phyloP scores from a whole-genome alignment of 805 yeast genomes.

The Saturnispora besseyi region DNA sequence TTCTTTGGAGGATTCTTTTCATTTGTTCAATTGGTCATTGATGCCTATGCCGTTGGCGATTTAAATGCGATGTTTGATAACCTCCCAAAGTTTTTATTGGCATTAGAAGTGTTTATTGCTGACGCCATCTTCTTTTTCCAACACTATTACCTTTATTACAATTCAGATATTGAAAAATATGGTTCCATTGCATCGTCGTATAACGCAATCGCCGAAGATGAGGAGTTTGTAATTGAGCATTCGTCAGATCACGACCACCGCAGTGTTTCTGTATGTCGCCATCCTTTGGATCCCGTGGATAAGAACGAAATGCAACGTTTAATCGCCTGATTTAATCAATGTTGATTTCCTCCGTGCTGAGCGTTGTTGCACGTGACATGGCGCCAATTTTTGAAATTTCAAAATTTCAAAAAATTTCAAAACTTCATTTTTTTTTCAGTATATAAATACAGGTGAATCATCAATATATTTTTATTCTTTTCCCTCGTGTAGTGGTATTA shows the following conservation, averaged over 20 bases:
- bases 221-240: conserved; percentile 25
- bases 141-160: conserved; percentile 26
- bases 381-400: not conserved
- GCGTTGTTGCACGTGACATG: not conserved
- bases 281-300: conserved; percentile 15
- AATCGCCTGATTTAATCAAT: conserved; percentile 10
- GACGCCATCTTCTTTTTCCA: conserved; percentile 26
- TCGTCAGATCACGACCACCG: conserved; percentile 27
- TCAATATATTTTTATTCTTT: too few species aligned
- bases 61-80: conserved; percentile 22
- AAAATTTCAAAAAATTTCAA: not conserved
- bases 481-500: not conserved
- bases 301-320: conserved; percentile 22
- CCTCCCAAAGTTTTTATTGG: conserved; percentile 26
- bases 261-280: conserved; percentile 4
- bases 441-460: too few species aligned
- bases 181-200: conserved; percentile 16
- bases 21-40: conserved; percentile 24
- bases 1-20: conserved; percentile 25
- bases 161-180: conserved; percentile 17
- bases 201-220: conserved; percentile 26
- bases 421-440: too few species aligned
- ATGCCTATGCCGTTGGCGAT: conserved; percentile 22
- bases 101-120: conserved; percentile 25
- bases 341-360: not conserved